Evolutionary conservation across 495 filamentous ascomycete genomes (phyloP), one percentile per base, ranked within the genome.

Genomic region (Neurospora intermedia): DNA sequence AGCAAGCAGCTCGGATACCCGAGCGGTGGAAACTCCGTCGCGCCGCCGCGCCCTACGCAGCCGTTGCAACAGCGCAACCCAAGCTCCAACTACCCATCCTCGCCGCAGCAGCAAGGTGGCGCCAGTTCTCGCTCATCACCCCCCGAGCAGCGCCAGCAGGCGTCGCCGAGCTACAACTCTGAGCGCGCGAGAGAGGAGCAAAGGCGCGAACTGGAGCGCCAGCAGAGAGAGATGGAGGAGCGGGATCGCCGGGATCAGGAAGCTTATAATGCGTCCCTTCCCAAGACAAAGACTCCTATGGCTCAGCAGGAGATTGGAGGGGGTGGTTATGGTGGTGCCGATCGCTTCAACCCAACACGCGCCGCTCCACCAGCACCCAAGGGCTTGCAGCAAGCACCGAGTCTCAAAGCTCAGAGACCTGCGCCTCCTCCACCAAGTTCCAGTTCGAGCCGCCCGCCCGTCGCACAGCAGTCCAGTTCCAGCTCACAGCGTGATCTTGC

Each of bases 241-340:
- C 88, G 90, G 75, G 86, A 87, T 69, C 88, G 90, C 74, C 85
- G 88, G 72, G 93, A 97, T 8, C 85, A 91, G 74, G 93, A 93
- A 76, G 92, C 88, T 27, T 97, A 96, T 80, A 96, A 97, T 81
- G 90, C 91, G n/a, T 91, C 91, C 16, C 79, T 97, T 59, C 93
- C 94, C 18, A 90, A 96, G 82, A 87, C 86, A 15, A 90, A 91
- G 73, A 82, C 87, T 5, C 92, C 93, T 0, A 78, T 93, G 41
- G 94, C 93, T n/a, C 91, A 97, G 77, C 94, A 97, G 81, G 94
- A 97, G 81, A 81, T 95, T 75, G 91, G 91, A 59, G 54, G 54
- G 35, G 54, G 54, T 66, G 54, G 86, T 66, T 84, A 80, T 66
- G 75, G 81, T 27, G 81, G 86, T 35, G 81, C 84, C 66, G 87